Conservation (phyloP, 192 early-diverging fungal species). For the Jimgerdemannia lactiflua region DNA sequence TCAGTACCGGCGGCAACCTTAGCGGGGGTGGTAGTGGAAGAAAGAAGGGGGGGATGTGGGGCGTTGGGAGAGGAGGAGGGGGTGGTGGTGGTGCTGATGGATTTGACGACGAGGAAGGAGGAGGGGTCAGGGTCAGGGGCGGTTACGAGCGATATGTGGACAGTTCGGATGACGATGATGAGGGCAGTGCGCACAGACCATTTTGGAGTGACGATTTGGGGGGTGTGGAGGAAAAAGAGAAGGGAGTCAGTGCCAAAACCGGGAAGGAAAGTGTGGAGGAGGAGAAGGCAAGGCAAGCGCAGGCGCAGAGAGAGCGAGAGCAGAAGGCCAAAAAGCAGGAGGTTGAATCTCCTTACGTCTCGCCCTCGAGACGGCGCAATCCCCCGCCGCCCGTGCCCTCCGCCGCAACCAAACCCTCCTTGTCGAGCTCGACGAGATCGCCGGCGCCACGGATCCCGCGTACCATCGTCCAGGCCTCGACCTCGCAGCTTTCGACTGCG, state of each 20-base stretch:
- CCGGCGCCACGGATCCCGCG: constrained; percentile 26
- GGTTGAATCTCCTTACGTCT: constrained; percentile 21
- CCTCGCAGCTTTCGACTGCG: constrained; percentile 33
- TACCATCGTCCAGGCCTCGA: constrained; percentile 36
- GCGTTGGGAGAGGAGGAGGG: neutral
- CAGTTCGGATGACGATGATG: constrained; percentile 21
- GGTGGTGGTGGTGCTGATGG: constrained; percentile 14
- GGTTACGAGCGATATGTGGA: constrained; percentile 2
- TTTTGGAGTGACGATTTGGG: constrained; percentile 9
- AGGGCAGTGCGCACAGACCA: constrained; percentile 7
- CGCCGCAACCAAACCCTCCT: constrained; percentile 12
- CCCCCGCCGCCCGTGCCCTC: neutral
- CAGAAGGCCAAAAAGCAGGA: neutral
- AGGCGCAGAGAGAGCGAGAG: constrained; percentile 4
- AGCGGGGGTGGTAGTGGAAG: too few species aligned
- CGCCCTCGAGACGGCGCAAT: constrained; percentile 21
- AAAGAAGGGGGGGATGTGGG: neutral
- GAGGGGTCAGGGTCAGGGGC: constrained; percentile 22
- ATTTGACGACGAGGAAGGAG: constrained; percentile 14
- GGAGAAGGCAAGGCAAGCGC: constrained; percentile 4
- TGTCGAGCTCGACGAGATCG: neutral
- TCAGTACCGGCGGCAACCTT: neutral
- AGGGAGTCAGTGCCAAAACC: constrained; percentile 14
- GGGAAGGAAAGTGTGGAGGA: constrained; percentile 7
- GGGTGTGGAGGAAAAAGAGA: constrained; percentile 2